Evolutionary conservation across 2,329 filamentous ascomycete species (phyloP).

Genomic region (Dothistroma septosporum): DNA sequence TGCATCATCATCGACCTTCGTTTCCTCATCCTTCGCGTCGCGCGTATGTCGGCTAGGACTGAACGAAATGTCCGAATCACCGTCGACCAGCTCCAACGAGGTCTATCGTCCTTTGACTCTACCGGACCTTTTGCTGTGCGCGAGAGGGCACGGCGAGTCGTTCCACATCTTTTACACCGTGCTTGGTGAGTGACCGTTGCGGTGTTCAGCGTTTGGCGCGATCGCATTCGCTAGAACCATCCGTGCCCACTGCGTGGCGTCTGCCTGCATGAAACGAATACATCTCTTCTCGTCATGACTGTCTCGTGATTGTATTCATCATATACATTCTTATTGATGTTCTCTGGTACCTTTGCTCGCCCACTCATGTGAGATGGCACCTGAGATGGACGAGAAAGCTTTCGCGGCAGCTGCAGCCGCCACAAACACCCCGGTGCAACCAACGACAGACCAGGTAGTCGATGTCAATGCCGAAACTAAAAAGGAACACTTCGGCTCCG

Average conservation of each 20-base stretch:
- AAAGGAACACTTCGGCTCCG: neutral
- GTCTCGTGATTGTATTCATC: neutral
- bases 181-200: neutral
- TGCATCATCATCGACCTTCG: neutral
- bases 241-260: neutral
- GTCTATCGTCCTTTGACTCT: neutral
- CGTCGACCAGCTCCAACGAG: neutral
- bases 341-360: neutral
- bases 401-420: neutral
- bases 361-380: neutral
- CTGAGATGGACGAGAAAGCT: slow-evolving; percentile 1
- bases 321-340: neutral
- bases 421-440: neutral
- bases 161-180: no score
- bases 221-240: neutral
- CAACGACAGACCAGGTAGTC: neutral
- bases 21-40: neutral
- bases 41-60: neutral
- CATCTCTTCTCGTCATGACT: neutral
- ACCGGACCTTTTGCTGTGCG: no score
- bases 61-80: neutral
- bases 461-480: neutral
- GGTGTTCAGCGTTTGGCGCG: neutral
- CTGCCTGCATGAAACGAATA: neutral
- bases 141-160: no score